A percentile compares a stretch with the other conserved stretches of the same genome.
phyloP scores from a whole-genome alignment of 805 yeast genomes.

The Cyberlindnera mississippiensis region DNA sequence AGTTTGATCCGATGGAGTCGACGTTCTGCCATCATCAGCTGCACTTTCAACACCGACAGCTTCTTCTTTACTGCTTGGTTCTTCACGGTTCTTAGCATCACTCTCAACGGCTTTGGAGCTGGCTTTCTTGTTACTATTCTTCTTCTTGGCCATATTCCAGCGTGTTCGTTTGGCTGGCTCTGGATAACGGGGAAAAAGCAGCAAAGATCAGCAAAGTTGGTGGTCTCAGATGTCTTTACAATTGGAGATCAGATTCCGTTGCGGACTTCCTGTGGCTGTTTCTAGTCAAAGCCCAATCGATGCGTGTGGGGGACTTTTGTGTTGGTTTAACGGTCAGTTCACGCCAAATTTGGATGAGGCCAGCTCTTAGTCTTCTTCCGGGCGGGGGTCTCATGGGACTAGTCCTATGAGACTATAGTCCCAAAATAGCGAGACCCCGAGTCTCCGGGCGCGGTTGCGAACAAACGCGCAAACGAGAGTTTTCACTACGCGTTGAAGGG shows the following conservation, averaged over 20 bases:
- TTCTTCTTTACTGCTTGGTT: conserved; percentile 1
- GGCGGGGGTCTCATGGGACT: too few species aligned
- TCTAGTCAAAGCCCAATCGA: too few species aligned
- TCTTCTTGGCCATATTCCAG: conserved; percentile 21
- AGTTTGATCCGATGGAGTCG: conserved; percentile 10
- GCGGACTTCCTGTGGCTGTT: background rate
- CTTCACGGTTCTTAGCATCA: conserved; percentile 4
- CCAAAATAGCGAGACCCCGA: too few species aligned
- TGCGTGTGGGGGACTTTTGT: too few species aligned
- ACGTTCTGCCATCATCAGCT: conserved; percentile 9
- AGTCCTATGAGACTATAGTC: too few species aligned
- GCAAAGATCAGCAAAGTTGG: background rate
- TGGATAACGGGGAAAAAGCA: too few species aligned
- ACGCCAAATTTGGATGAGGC: too few species aligned
- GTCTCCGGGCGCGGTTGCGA: too few species aligned
- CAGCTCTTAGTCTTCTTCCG: too few species aligned
- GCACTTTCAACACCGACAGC: conserved; percentile 4
- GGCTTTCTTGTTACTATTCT: conserved; percentile 8
- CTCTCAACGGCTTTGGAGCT: conserved; percentile 13
- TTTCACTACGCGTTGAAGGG: too few species aligned
- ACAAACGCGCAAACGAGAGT: too few species aligned
- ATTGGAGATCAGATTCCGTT: background rate
- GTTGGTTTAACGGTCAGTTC: too few species aligned
- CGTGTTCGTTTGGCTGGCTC: background rate
- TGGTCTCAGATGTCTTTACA: background rate